phyloP scores from a whole-genome alignment of 2,329 filamentous ascomycete genomes.

The Hymenoscyphus repandus region DNA sequence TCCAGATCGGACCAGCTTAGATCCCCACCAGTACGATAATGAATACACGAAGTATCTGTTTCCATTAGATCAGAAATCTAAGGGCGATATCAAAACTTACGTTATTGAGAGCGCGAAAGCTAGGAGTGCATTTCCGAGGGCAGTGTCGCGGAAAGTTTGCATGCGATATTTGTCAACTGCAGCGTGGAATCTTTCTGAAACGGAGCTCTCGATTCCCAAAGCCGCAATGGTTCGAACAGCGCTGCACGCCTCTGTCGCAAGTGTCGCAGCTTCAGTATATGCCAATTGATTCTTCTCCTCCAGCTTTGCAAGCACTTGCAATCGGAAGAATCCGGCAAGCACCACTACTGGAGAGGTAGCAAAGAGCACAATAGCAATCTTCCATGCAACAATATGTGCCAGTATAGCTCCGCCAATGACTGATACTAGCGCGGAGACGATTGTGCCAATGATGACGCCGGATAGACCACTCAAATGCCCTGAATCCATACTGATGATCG shows the following conservation, averaged over 20 bases:
- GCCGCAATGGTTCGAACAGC: slow-evolving; percentile 59
- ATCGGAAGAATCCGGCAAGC: slow-evolving; percentile 44
- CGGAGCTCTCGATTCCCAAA: slow-evolving; percentile 47
- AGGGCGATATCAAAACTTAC: slow-evolving; percentile 5
- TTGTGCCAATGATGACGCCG: slow-evolving; percentile 64
- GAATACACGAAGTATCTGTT: slow-evolving; percentile 62
- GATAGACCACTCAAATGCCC: slow-evolving; percentile 63
- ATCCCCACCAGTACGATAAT: slow-evolving; percentile 76
- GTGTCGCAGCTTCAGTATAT: too few species aligned
- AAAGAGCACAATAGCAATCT: slow-evolving; percentile 68
- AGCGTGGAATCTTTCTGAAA: slow-evolving; percentile 47
- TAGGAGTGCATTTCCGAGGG: slow-evolving; percentile 53
- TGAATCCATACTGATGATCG: slow-evolving; percentile 64
- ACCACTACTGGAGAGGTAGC: slow-evolving; percentile 64
- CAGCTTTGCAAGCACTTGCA: too few species aligned
- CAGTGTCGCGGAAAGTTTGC: slow-evolving; percentile 46
- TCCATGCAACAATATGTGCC: slow-evolving; percentile 69
- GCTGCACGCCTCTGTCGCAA: slow-evolving; percentile 45
- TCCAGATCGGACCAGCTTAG: slow-evolving; percentile 62
- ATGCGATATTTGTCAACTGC: slow-evolving; percentile 45
- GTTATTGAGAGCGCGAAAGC: slow-evolving; percentile 43
- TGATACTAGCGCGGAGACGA: slow-evolving; percentile 64
- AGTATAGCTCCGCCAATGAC: slow-evolving; percentile 63
- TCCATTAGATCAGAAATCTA: too few species aligned
- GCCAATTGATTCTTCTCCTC: too few species aligned